Evolutionary conservation across 768 basidiomycete species (phyloP).

Genomic region (Mrakia frigida): DNA sequence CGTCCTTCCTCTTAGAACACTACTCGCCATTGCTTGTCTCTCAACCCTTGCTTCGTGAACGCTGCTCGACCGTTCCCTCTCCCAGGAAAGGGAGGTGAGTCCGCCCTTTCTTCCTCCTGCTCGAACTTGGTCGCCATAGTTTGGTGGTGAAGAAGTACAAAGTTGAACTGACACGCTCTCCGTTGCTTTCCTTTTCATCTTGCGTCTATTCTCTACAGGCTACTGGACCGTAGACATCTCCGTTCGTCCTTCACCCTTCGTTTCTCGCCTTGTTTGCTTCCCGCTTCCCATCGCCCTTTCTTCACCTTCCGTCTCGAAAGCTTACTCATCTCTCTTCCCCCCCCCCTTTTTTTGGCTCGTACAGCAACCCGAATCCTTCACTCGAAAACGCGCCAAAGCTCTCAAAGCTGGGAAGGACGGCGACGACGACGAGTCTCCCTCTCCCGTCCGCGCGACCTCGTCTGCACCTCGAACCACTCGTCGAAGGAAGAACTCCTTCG

Average conservation of each 20-base stretch:
- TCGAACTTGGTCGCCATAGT: neutral
- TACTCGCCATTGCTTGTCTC: neutral
- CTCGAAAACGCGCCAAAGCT: slow-evolving; percentile 12
- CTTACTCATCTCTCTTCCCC: neutral
- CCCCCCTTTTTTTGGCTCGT: neutral
- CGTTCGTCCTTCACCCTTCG: neutral
- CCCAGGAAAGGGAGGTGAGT: slow-evolving; percentile 10
- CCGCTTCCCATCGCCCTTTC: neutral
- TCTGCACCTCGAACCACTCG: neutral
- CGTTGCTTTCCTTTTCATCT: no score
- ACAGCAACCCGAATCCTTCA: slow-evolving; percentile 16
- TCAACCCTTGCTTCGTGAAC: slow-evolving; percentile 12
- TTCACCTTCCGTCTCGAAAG: neutral
- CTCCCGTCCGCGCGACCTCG: neutral
- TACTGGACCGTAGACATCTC: slow-evolving; percentile 12
- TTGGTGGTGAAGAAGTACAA: neutral
- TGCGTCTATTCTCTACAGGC: neutral
- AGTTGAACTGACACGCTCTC: neutral
- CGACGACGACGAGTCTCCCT: neutral
- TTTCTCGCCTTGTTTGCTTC: neutral
- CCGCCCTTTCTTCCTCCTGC: neutral
- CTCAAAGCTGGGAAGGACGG: neutral
- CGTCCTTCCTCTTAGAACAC: neutral
- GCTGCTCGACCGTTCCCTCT: slow-evolving; percentile 16
- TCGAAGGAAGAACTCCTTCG: slow-evolving; percentile 1